A percentile compares a stretch with the other conserved stretches of the same genome.
Evolutionary conservation across 1,284 basidiomycete genomes (phyloP).

Genomic region (Inonotus hispidus): DNA sequence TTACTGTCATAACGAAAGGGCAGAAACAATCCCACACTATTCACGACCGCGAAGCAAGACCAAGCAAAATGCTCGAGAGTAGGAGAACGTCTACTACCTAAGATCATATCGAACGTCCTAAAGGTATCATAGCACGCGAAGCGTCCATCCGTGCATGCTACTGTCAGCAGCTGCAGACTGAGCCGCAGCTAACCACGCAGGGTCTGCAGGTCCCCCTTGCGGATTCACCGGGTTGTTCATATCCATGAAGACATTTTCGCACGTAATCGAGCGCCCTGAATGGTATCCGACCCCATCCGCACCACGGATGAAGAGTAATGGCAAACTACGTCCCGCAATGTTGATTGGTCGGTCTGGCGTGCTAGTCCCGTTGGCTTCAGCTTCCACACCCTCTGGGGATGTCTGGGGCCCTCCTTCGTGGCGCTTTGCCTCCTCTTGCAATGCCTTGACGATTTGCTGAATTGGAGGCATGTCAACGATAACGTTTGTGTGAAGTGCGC

Average conservation of each 20-base stretch:
- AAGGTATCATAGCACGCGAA: slow-evolving; percentile 60
- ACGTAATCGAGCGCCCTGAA: slow-evolving; percentile 76
- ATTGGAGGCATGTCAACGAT: slow-evolving; percentile 75
- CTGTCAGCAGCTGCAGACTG: slow-evolving; percentile 49
- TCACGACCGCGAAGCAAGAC: background rate
- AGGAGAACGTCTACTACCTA: background rate
- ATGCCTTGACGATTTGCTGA: slow-evolving; percentile 62
- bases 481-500: slow-evolving; percentile 65
- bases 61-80: background rate
- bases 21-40: slow-evolving; percentile 16
- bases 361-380: slow-evolving; percentile 20
- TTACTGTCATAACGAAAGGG: background rate
- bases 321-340: slow-evolving; percentile 58
- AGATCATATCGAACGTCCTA: background rate
- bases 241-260: slow-evolving; percentile 71
- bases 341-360: slow-evolving; percentile 19
- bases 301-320: slow-evolving; percentile 69
- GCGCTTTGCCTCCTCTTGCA: slow-evolving; percentile 57
- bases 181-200: slow-evolving; percentile 62
- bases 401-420: slow-evolving; percentile 36
- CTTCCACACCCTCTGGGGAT: slow-evolving; percentile 10
- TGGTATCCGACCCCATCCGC: slow-evolving; percentile 78
- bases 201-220: slow-evolving; percentile 33
- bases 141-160: slow-evolving; percentile 62
- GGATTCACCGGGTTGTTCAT: slow-evolving; percentile 39